Evolutionary conservation across 768 basidiomycete species (phyloP).

Genomic region (Boletus pseudopeckii): DNA sequence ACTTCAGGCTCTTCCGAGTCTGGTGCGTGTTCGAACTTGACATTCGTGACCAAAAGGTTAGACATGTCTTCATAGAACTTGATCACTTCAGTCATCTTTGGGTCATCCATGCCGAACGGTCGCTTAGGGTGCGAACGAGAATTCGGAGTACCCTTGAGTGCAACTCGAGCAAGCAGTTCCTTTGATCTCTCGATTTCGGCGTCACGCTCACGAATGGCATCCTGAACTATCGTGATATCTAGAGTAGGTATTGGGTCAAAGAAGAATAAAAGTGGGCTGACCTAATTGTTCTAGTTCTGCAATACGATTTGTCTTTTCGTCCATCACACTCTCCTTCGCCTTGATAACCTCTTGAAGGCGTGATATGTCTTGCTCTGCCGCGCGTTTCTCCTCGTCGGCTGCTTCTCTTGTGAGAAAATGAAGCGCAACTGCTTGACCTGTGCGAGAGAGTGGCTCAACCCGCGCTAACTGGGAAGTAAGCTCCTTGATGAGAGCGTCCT

Average conservation of each 20-base stretch:
- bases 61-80: conserved; percentile 85
- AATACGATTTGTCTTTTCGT: conserved; percentile 46
- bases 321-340: conserved; percentile 40
- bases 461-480: conserved; percentile 52
- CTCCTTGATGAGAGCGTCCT: conserved; percentile 45
- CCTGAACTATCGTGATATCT: conserved; percentile 40
- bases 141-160: conserved; percentile 39
- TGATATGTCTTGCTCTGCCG: conserved; percentile 45
- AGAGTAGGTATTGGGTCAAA: neutral
- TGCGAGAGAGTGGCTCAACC: conserved; percentile 50
- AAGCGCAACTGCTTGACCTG: conserved; percentile 48
- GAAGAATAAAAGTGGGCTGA: conserved; percentile 27
- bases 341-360: conserved; percentile 43
- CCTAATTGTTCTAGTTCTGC: conserved; percentile 46
- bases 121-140: conserved; percentile 34
- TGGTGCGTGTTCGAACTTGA: conserved; percentile 44
- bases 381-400: conserved; percentile 64
- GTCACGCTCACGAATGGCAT: conserved; percentile 53
- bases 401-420: conserved; percentile 72
- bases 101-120: conserved; percentile 45
- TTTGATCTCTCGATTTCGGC: conserved; percentile 59
- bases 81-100: conserved; percentile 58
- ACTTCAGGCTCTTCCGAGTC: conserved; percentile 44
- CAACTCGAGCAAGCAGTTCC: conserved; percentile 39
- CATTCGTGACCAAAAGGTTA: conserved; percentile 64